Conservation (phyloP, 1,139 yeast species). For the Taiozyma sp. region DNA sequence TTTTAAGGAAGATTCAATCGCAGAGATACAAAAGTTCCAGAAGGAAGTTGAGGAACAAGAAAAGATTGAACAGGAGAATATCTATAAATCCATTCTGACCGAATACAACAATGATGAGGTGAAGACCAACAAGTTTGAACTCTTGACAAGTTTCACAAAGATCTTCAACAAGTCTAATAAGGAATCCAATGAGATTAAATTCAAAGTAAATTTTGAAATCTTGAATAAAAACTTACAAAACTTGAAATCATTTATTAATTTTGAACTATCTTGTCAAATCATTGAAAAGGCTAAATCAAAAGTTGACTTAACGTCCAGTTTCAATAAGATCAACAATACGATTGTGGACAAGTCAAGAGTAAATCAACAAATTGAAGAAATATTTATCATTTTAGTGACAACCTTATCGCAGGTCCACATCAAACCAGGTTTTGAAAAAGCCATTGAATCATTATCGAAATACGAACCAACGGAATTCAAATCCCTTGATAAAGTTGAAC, state of each 20-base stretch:
- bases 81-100: constrained; percentile 34
- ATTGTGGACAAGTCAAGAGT: constrained; percentile 24
- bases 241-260: constrained; percentile 37
- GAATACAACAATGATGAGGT: constrained; percentile 24
- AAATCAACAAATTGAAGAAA: constrained; percentile 37
- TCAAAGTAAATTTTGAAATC: constrained; percentile 50
- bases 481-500: constrained; percentile 23
- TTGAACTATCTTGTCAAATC: constrained; percentile 39
- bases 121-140: constrained; percentile 30
- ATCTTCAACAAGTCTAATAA: constrained; percentile 45
- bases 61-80: constrained; percentile 28
- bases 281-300: constrained; percentile 38
- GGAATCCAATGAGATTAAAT: constrained; percentile 39
- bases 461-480: constrained; percentile 60
- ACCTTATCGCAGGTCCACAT: constrained; percentile 70
- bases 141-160: constrained; percentile 55
- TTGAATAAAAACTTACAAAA: constrained; percentile 37
- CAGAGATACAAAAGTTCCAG: constrained; percentile 20
- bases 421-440: constrained; percentile 76
- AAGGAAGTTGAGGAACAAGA: constrained; percentile 16
- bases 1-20: constrained; percentile 27
- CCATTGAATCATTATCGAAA: constrained; percentile 59
- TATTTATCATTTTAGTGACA: constrained; percentile 62
- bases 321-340: constrained; percentile 22
- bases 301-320: constrained; percentile 29